Evolutionary conservation across 306 rosid species (phyloP), one percentile per base, ranked within the genome.

Genomic region (Acacia acuminata): DNA sequence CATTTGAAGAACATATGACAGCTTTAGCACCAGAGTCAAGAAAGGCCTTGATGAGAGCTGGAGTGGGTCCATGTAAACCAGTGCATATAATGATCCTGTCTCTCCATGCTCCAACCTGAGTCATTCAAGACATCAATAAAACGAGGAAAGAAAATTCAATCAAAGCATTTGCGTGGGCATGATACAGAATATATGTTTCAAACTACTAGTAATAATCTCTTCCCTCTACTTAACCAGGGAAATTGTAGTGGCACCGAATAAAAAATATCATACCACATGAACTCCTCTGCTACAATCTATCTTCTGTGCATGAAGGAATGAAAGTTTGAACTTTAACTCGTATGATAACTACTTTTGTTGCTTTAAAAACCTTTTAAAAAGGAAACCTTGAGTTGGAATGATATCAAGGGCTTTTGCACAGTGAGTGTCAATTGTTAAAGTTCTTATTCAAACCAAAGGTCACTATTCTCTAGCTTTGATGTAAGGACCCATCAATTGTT

Each of bases 81-180:
- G 99, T 91, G 90, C 97, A 94, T 81, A 94, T 79, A 71, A 96
- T 91, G 74, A 96, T 96, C 85, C 97, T 89, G 88, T 96, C 98
- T 90, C 96, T 91, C 99, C 98, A 96, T 77, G 96, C 98, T 91
- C 99, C 99, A 85, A 91, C 96, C 99, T 96, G 77, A 58, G 68
- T 77, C 71, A 84, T 79, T 65, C 79, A 86, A 84, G 34, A 84
- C 60, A 75, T 73, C 64, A 55, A 78, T 13, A 58, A 78, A 51
- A 65, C 32, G 70, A 75, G 24, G 22, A 30, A 64, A 30, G 20
- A 4, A 32, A 65, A 32, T 30, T 32, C n/a, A 60, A 56, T 75
- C 75, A 65, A 65, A 83, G 75, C 72, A 77, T 55, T 36, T 83
- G 40, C 77, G 47, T n/a, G 20, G 58, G 58, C 5, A 82, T 64